Conservation (phyloP, 2,329 filamentous ascomycete genomes). For the Emmonsiellopsis sp. region DNA sequence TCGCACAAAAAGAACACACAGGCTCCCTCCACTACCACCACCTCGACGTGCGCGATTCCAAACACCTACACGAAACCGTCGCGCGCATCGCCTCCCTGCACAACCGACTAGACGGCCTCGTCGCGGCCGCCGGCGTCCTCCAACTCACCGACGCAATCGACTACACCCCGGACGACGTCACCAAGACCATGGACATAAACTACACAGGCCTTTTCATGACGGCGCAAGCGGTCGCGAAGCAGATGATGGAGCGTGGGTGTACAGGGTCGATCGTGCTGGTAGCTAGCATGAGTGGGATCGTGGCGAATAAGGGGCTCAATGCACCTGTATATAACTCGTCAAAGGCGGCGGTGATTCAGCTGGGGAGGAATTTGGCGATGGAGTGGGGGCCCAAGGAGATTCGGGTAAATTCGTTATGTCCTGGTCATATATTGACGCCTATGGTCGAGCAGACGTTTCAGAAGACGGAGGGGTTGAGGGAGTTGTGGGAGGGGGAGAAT, state of each 20-base stretch:
- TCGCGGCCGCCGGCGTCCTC: conserved; percentile 35
- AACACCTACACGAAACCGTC: conserved; percentile 27
- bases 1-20: conserved; percentile 26
- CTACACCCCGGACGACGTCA: conserved; percentile 28
- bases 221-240: conserved; percentile 37
- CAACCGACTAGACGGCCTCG: conserved; percentile 29
- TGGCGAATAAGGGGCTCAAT: conserved; percentile 39
- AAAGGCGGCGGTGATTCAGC: conserved; percentile 46
- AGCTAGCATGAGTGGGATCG: conserved; percentile 42
- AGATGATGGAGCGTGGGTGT: conserved; percentile 41
- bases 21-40: conserved; percentile 36
- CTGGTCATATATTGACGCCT: conserved; percentile 49
- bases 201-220: conserved; percentile 41
- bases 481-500: conserved; percentile 36
- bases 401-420: conserved; percentile 44
- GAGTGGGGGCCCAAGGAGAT: conserved; percentile 44
- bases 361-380: conserved; percentile 41
- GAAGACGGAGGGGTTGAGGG: conserved; percentile 54
- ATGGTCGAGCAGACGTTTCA: conserved; percentile 77
- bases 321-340: conserved; percentile 42
- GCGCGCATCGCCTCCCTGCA: conserved; percentile 25
- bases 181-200: conserved; percentile 39
- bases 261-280: conserved; percentile 41
- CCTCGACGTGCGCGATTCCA: conserved; percentile 37
- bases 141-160: conserved; percentile 31